A percentile compares a stretch with the other conserved stretches of the same genome.
Conservation (phyloP, 1,139 yeast species). For the Yamadazyma epiphylla region DNA sequence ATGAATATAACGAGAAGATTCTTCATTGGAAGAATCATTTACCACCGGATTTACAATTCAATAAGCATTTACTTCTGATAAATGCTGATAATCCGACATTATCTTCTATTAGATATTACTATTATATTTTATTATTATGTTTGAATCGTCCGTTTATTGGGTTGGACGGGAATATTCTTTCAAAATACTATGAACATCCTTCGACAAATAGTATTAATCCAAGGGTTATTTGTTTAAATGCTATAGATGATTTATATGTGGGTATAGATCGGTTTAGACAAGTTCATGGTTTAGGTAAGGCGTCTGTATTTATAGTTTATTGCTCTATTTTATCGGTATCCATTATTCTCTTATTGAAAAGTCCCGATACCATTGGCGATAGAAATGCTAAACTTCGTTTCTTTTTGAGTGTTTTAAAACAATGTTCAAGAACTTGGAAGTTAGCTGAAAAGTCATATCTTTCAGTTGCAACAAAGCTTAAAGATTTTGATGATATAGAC, state of each 20-base stretch:
- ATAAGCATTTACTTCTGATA: conserved; percentile 32
- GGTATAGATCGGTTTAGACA: conserved; percentile 34
- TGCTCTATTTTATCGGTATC: conserved; percentile 47
- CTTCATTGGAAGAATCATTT: conserved; percentile 46
- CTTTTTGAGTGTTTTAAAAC: conserved; percentile 36
- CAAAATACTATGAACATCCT: conserved; percentile 1
- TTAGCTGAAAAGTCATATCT: conserved; percentile 45
- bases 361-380: conserved; percentile 23
- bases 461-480: conserved; percentile 34
- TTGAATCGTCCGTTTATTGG: conserved; percentile 56
- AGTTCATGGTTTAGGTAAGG: conserved; percentile 39
- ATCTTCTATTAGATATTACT: conserved; percentile 53
- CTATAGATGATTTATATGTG: conserved; percentile 39
- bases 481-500: conserved; percentile 11
- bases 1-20: conserved; percentile 46
- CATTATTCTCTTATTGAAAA: conserved; percentile 35
- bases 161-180: conserved; percentile 11
- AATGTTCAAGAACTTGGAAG: conserved; percentile 46
- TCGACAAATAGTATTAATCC: conserved; percentile 18
- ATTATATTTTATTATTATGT: conserved; percentile 53
- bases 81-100: conserved; percentile 50
- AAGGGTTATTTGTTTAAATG: conserved; percentile 33
- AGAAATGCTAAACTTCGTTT: conserved; percentile 28
- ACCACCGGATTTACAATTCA: conserved; percentile 51
- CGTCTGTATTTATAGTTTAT: conserved; percentile 46